phyloP scores from a whole-genome alignment of 129 eudicot genomes.

The Glebionis coronaria region DNA sequence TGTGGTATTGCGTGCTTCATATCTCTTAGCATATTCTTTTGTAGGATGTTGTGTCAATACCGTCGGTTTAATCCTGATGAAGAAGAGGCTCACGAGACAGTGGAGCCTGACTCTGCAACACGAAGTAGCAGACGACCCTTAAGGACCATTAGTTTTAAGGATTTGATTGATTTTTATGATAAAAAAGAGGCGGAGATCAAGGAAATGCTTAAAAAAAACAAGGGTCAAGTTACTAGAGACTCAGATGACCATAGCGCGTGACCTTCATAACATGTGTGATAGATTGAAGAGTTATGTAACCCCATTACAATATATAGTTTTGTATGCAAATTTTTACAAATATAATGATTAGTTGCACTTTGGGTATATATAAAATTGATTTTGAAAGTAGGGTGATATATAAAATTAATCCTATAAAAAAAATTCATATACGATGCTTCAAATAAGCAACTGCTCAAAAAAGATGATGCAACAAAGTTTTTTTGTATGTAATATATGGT shows the following conservation, averaged over 20 bases:
- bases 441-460: too few relatives aligned
- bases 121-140: constrained; percentile 28
- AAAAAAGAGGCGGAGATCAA: constrained; percentile 66
- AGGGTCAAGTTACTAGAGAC: constrained; percentile 21
- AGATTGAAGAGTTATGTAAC: not conserved
- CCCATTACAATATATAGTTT: not conserved
- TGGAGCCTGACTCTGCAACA: constrained; percentile 35
- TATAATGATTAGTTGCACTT: constrained; percentile 7
- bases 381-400: too few relatives aligned
- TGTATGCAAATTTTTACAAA: not conserved
- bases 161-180: constrained; percentile 56
- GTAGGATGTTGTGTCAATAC: constrained; percentile 51
- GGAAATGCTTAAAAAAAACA: constrained; percentile 47
- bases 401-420: too few relatives aligned
- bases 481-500: too few relatives aligned
- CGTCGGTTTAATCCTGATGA: constrained; percentile 46
- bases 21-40: constrained; percentile 45
- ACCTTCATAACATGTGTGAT: constrained; percentile 18
- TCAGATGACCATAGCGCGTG: constrained; percentile 39
- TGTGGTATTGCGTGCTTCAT: constrained; percentile 60
- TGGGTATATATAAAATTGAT: too few relatives aligned
- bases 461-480: too few relatives aligned
- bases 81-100: constrained; percentile 40
- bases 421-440: too few relatives aligned
- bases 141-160: constrained; percentile 48